A percentile compares a stretch with the other conserved stretches of the same genome.
These are phyloP conservation scores for Parathielavia hyrcaniae DNA, from an alignment of 495 filamentous ascomycete species.

Conservation along the genomic window DNA sequence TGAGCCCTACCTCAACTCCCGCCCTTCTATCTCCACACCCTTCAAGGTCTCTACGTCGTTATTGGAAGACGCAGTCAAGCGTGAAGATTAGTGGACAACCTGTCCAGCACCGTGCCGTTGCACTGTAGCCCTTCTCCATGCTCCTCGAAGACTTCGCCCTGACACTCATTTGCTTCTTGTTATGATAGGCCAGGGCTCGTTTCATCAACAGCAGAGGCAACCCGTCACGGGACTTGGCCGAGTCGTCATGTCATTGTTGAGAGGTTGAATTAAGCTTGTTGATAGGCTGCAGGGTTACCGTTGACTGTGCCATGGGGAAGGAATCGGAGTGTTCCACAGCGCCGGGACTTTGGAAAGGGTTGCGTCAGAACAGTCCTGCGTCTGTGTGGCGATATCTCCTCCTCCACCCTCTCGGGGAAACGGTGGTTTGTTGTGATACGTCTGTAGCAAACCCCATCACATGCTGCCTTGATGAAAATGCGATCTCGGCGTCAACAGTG, in stretches of 20 bases:
- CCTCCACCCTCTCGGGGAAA: not conserved
- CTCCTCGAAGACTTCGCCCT: not conserved
- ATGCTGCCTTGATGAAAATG: no score
- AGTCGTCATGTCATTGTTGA: not conserved
- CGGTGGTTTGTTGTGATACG: not conserved
- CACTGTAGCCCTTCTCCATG: not conserved
- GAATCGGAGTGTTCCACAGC: not conserved
- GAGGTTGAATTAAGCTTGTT: conserved; percentile 10
- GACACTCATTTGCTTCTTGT: not conserved
- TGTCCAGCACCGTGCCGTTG: conserved; percentile 1
- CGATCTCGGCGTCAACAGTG: no score
- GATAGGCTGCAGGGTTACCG: not conserved
- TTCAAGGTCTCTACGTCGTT: not conserved
- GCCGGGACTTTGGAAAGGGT: not conserved
- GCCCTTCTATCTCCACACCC: not conserved
- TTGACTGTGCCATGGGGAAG: not conserved
- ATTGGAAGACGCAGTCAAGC: not conserved
- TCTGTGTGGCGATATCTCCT: not conserved
- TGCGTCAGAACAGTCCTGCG: not conserved
- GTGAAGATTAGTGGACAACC: not conserved
- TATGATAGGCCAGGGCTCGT: conserved; percentile 2
- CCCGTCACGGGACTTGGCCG: conserved; percentile 9
- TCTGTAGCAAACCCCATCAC: not conserved
- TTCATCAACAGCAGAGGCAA: conserved; percentile 7
- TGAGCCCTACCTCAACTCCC: not conserved